These are phyloP conservation scores for Boeremia lycopersici DNA, from an alignment of 2,329 filamentous ascomycete genomes.

Conservation along the genomic window DNA sequence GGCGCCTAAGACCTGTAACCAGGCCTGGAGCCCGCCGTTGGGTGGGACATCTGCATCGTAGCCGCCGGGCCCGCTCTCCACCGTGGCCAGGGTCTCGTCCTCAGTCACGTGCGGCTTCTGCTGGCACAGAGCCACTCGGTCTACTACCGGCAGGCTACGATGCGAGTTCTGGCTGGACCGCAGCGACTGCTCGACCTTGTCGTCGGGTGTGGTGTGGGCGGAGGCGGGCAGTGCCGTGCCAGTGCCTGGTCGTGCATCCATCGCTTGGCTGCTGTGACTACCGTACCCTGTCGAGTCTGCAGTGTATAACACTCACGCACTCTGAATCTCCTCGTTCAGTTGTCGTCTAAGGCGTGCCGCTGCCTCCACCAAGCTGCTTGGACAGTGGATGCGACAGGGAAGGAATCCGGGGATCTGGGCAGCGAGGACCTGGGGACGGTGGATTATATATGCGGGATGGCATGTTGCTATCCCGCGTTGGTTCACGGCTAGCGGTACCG, in stretches of 20 bases:
- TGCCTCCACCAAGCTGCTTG: not conserved
- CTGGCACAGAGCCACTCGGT: no score
- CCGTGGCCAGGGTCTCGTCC: conserved; percentile 24
- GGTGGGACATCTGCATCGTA: conserved; percentile 52
- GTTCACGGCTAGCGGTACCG: conserved; percentile 1
- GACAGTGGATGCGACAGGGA: not conserved
- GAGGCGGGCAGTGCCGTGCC: not conserved
- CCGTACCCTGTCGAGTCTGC: not conserved
- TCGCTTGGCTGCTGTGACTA: not conserved
- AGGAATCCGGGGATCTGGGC: not conserved
- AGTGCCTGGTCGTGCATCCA: conserved; percentile 6
- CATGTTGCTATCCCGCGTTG: not conserved
- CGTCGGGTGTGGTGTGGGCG: conserved; percentile 5
- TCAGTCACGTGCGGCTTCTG: conserved; percentile 23
- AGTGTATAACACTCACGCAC: no score
- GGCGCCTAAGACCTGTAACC: conserved; percentile 55
- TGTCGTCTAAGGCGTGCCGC: no score
- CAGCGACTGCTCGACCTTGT: conserved; percentile 24
- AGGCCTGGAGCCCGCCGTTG: conserved; percentile 54
- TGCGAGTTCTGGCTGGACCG: conserved; percentile 23
- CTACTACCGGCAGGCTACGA: conserved; percentile 16
- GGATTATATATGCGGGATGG: not conserved
- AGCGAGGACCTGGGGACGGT: not conserved
- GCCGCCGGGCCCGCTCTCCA: conserved; percentile 40
- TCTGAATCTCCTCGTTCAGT: not conserved